phyloP scores from a whole-genome alignment of 805 yeast genomes.

The Yarrowia deformans region DNA sequence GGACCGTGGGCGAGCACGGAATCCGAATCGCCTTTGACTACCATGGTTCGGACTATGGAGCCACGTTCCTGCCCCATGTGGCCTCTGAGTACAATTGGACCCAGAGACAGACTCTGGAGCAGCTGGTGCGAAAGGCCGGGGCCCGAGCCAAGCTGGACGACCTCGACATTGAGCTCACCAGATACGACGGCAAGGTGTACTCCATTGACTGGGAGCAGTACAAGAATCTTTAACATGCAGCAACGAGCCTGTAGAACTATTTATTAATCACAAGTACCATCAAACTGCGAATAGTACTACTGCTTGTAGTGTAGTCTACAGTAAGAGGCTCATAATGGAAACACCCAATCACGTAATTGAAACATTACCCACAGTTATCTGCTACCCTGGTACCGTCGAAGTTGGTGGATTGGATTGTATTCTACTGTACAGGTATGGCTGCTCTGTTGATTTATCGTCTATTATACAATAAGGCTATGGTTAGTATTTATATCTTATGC shows the following conservation, averaged over 20 bases:
- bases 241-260: background rate
- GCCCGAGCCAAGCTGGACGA: constrained; percentile 12
- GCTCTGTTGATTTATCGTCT: constrained; percentile 1
- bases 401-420: too few species aligned
- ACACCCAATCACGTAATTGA: too few species aligned
- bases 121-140: constrained; percentile 74
- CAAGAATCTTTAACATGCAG: background rate
- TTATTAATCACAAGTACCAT: too few species aligned
- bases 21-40: constrained; percentile 63
- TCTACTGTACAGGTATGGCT: too few species aligned
- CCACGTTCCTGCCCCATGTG: constrained; percentile 91
- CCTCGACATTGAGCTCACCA: constrained; percentile 29
- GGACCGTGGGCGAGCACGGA: constrained; percentile 88
- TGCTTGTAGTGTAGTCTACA: too few species aligned
- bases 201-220: constrained; percentile 35
- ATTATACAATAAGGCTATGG: constrained; percentile 27
- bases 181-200: constrained; percentile 34
- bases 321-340: too few species aligned
- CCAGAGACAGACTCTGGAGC: constrained; percentile 69
- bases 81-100: constrained; percentile 89
- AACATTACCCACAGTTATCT: too few species aligned
- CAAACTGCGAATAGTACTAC: too few species aligned
- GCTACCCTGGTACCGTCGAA: background rate
- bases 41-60: constrained; percentile 57
- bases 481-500: constrained; percentile 6